phyloP scores from a whole-genome alignment of 2,329 filamentous ascomycete species.

The Diaporthe longicolla region DNA sequence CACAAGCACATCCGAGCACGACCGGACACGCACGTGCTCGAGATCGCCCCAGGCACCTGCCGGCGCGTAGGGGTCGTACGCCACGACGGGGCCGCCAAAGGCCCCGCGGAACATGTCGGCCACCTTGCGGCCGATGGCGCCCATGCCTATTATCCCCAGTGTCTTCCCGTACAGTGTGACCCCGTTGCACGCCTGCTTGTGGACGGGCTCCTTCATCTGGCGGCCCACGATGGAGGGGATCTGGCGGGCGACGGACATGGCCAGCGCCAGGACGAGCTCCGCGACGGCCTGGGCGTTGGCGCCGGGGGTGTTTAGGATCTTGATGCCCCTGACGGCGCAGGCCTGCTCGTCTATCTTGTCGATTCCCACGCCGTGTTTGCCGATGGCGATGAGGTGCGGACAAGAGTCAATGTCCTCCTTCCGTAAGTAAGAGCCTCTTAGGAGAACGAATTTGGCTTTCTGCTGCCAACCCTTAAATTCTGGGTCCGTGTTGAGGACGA shows the following conservation, averaged over 20 bases:
- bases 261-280: constrained; percentile 51
- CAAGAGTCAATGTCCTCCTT: not conserved
- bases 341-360: constrained; percentile 50
- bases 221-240: constrained; percentile 49
- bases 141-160: constrained; percentile 56
- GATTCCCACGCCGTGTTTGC: constrained; percentile 50
- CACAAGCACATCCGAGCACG: constrained; percentile 51
- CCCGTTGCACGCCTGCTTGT: constrained; percentile 48
- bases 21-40: constrained; percentile 47
- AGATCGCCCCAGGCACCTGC: constrained; percentile 44
- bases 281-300: constrained; percentile 53
- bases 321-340: constrained; percentile 44
- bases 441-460: not conserved
- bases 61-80: constrained; percentile 53
- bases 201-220: constrained; percentile 46
- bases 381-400: constrained; percentile 43
- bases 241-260: constrained; percentile 50
- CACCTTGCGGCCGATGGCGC: constrained; percentile 53
- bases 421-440: not conserved
- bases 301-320: constrained; percentile 48
- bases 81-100: constrained; percentile 50
- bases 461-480: not conserved
- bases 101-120: constrained; percentile 53
- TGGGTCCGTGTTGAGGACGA: constrained; percentile 8
- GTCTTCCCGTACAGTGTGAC: constrained; percentile 51